phyloP scores from a whole-genome alignment of 495 filamentous ascomycete species.

The Lichina pygmaea region DNA sequence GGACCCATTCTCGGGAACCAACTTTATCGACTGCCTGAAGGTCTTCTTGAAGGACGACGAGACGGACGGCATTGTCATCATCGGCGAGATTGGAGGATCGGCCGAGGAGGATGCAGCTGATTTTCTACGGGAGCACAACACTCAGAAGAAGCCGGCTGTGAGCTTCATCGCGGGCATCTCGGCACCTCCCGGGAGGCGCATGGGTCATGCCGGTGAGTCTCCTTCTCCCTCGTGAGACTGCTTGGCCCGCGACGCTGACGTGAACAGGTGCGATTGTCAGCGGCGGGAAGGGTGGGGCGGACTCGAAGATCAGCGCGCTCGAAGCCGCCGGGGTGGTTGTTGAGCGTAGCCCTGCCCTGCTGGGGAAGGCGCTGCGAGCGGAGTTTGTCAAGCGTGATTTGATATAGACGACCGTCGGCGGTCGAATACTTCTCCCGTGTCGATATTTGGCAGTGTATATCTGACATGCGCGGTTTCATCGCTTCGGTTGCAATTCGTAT shows the following conservation, averaged over 20 bases:
- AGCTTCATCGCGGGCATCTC: conserved; percentile 97
- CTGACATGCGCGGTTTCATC: too few species aligned
- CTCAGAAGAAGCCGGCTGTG: conserved; percentile 80
- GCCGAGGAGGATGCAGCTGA: conserved; percentile 96
- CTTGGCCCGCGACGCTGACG: conserved; percentile 1
- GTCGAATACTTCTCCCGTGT: too few species aligned
- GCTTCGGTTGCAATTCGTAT: too few species aligned
- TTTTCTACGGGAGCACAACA: conserved; percentile 79
- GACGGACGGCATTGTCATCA: conserved; percentile 99
- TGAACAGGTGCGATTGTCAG: conserved; percentile 64
- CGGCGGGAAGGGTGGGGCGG: conserved; percentile 88
- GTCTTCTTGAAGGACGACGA: conserved; percentile 91
- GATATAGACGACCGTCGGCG: conserved; percentile 21
- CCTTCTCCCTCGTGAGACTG: neutral
- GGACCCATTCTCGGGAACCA: conserved; percentile 95
- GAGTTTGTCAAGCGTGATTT: conserved; percentile 93
- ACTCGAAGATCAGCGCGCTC: conserved; percentile 89
- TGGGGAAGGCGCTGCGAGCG: conserved; percentile 77
- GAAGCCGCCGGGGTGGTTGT: conserved; percentile 86
- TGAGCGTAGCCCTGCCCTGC: conserved; percentile 71
- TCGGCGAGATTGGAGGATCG: conserved; percentile 92
- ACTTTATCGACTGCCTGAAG: conserved; percentile 96
- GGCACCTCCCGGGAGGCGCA: conserved; percentile 81
- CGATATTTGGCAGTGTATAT: too few species aligned
- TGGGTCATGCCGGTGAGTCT: conserved; percentile 70